Evolutionary conservation across 345 rosid species (phyloP).

Genomic region (Linum lewisii): DNA sequence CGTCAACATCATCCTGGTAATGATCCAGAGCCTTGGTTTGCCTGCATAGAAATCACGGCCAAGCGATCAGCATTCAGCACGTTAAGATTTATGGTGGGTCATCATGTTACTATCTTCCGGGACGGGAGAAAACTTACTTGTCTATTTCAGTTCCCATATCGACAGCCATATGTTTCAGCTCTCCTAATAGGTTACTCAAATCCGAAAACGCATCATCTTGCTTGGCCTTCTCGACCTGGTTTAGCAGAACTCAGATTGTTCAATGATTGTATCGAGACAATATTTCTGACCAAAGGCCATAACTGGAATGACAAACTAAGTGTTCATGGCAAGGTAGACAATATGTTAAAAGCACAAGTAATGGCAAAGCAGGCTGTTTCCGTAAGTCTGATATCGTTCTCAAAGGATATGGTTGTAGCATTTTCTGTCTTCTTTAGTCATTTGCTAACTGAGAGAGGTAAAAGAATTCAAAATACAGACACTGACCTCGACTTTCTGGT

Average conservation of each 20-base stretch:
- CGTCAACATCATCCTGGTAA: slow-evolving; percentile 62
- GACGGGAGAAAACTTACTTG: slow-evolving; percentile 30
- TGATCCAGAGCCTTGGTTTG: slow-evolving; percentile 53
- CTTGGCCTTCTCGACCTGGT: slow-evolving; percentile 65
- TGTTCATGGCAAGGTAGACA: background rate
- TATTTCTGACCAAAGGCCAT: too few relatives aligned
- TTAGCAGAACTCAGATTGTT: background rate
- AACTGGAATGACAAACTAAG: background rate
- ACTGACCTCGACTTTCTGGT: slow-evolving; percentile 80
- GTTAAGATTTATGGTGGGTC: background rate
- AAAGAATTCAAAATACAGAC: background rate
- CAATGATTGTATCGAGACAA: background rate
- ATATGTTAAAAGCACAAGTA: too few relatives aligned
- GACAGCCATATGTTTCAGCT: slow-evolving; percentile 71
- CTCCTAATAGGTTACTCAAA: slow-evolving; percentile 58
- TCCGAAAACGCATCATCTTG: slow-evolving; percentile 77
- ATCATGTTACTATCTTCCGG: background rate
- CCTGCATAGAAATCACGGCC: slow-evolving; percentile 29
- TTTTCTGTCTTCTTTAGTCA: background rate
- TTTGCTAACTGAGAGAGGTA: background rate
- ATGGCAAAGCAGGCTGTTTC: too few relatives aligned
- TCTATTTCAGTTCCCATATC: slow-evolving; percentile 84
- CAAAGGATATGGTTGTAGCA: background rate
- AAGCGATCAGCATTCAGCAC: background rate
- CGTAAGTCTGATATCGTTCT: too few relatives aligned